phyloP scores from a whole-genome alignment of 176 grass and related monocot species.

The Eleusine indica region DNA sequence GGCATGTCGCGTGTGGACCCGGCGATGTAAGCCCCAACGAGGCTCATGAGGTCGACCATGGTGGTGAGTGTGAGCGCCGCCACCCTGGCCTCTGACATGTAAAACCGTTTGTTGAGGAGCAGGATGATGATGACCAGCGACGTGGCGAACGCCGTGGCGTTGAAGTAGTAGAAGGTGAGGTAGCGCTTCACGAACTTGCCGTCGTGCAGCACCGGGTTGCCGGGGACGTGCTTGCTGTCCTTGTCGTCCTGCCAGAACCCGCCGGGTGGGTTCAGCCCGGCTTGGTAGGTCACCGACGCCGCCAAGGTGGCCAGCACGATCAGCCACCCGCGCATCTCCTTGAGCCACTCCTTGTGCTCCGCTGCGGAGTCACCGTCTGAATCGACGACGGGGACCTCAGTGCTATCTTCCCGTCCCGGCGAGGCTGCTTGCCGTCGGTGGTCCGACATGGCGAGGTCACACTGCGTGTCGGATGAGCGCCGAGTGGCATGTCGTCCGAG shows the following conservation, averaged over 20 bases:
- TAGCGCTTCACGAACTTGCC: slow-evolving; percentile 7
- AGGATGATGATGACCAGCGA: slow-evolving; percentile 50
- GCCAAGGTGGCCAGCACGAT: slow-evolving; percentile 42
- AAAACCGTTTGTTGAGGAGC: slow-evolving; percentile 54
- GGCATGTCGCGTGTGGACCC: slow-evolving; percentile 12
- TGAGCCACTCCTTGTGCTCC: slow-evolving; percentile 36
- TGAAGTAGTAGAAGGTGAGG: slow-evolving; percentile 51
- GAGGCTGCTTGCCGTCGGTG: too few species aligned
- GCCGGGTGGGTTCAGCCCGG: slow-evolving; percentile 42
- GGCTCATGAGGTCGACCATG: slow-evolving; percentile 40
- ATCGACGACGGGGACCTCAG: too few species aligned
- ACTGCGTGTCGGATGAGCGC: too few species aligned
- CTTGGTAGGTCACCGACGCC: slow-evolving; percentile 36
- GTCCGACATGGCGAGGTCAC: too few species aligned
- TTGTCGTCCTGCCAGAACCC: too few species aligned
- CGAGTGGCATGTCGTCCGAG: too few species aligned
- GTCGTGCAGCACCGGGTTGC: slow-evolving; percentile 42
- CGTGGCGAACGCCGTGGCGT: slow-evolving; percentile 27
- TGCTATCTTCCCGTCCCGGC: too few species aligned
- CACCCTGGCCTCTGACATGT: slow-evolving; percentile 39
- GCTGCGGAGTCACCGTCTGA: too few species aligned
- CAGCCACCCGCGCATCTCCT: slow-evolving; percentile 59
- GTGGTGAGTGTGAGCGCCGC: slow-evolving; percentile 40
- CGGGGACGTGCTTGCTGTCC: not conserved
- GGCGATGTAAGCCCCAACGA: slow-evolving; percentile 50